Conservation (phyloP, 768 basidiomycete genomes). For the Pleurotus cornucopiae region DNA sequence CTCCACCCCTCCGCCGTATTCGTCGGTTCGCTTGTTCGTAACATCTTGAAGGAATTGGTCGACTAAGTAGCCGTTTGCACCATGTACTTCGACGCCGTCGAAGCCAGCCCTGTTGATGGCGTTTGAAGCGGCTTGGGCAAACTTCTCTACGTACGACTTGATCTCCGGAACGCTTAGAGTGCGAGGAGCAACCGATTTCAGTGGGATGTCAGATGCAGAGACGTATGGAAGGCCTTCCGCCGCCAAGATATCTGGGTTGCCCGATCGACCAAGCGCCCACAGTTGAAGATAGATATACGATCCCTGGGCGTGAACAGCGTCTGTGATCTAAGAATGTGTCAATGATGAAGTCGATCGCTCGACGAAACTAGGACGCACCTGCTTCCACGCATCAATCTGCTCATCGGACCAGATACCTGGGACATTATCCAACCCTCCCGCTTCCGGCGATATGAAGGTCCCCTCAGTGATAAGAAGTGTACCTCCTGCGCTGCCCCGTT, state of each 20-base stretch:
- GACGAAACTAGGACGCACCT: constrained; percentile 26
- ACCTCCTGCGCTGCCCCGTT: constrained; percentile 42
- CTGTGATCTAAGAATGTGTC: constrained; percentile 36
- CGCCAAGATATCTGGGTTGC: constrained; percentile 25
- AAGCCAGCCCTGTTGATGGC: constrained; percentile 44
- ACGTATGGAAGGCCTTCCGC: constrained; percentile 31
- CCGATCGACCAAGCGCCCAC: constrained; percentile 51
- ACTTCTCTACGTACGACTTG: constrained; percentile 29
- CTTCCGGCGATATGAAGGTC: constrained; percentile 44
- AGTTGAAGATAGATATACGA: constrained; percentile 52
- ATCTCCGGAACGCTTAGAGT: constrained; percentile 35
- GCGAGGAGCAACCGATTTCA: constrained; percentile 17
- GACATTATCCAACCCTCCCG: constrained; percentile 43
- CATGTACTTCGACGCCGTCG: constrained; percentile 48
- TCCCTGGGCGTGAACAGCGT: constrained; percentile 48
- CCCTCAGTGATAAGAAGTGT: constrained; percentile 57
- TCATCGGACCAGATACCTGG: constrained; percentile 42
- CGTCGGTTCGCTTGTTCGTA: constrained; percentile 42
- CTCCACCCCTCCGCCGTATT: constrained; percentile 48
- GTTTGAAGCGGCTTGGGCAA: constrained; percentile 35
- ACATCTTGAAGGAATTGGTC: constrained; percentile 42
- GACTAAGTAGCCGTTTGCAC: constrained; percentile 24
- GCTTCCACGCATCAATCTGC: constrained; percentile 52
- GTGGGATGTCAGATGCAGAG: constrained; percentile 25
- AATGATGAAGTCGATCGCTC: not conserved